Base-by-base conservation (phyloP, 2,329 filamentous ascomycete genomes). In the Trichoderma endophyticum region DNA sequence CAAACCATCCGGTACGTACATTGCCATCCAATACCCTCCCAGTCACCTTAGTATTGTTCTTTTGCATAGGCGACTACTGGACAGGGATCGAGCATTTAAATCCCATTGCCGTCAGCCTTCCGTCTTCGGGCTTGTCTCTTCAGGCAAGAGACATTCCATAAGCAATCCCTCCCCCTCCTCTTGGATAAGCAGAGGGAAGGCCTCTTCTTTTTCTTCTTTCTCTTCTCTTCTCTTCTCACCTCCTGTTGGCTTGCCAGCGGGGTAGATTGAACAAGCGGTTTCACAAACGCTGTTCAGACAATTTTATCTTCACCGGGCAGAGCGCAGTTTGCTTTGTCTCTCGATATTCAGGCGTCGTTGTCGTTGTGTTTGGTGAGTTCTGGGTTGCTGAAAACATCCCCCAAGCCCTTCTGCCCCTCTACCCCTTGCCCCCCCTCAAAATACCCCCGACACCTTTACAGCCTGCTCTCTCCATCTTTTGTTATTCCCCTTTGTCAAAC, bases 71-170 rank as follows among this genome's bases (percentile, higher is more conserved):
- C 28, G 4, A 36, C 36, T 5, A 43, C 56, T 32, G 36, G 60
- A 63, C 60, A 71, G 48, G 60, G 68, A 64, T 63, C 43, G 48
- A 64, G 48, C 57, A 63, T 64, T 64, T 63, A 64, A 71, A 64
- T 26, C 15, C 68, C 48, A 26, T 70, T 34, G 56, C 68, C 14
- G 68, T 64, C 68, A 48, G 66, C 60, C 66, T 24, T 15, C 32
- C 54, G 48, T 34, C 51, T 30, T 34, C 32, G n/a, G 28, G 3
- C 61, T 39, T 54, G 34, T 66, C 62, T 48, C 34, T n/a, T 51
- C 56, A 32, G 26, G 34, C 56, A 48, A 34, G 26, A 43, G 56
- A 48, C 66, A 12, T 32, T 57, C 65, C 65, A 60, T 68, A 60
- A 68, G 66, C 54, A 61, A 54, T 61, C 56, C 21, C 51, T 18